Conservation (phyloP, 352 stramenopile genomes). For the Phytophthora niederhauseri region DNA sequence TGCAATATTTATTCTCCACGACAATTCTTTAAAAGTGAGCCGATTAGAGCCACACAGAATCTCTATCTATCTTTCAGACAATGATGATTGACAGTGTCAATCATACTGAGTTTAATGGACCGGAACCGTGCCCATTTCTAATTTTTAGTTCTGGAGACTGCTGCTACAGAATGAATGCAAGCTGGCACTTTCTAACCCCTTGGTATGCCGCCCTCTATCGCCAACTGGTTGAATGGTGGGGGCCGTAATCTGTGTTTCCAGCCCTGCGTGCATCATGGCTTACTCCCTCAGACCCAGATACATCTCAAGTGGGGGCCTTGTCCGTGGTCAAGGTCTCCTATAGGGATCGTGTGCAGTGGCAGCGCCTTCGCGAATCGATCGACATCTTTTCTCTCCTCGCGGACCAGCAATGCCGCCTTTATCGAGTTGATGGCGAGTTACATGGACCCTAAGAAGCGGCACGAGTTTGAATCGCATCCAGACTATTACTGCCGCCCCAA, state of each 20-base stretch:
- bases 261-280: background rate
- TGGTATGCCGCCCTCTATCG: background rate
- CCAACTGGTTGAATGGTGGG: background rate
- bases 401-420: background rate
- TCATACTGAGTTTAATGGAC: no score
- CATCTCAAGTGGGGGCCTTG: background rate
- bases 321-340: background rate
- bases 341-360: background rate
- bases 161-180: background rate
- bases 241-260: background rate
- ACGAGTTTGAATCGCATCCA: background rate
- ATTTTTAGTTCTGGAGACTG: background rate
- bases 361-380: background rate
- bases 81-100: no score
- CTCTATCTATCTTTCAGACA: no score
- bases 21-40: background rate
- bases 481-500: background rate
- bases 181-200: background rate
- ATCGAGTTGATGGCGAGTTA: background rate
- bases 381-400: background rate
- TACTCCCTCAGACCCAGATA: background rate
- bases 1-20: background rate
- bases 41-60: no score
- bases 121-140: no score
- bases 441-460: background rate